A percentile compares a stretch with the other conserved stretches of the same genome.
These are phyloP conservation scores for Sporothrix brunneoviolacea DNA, from an alignment of 2,329 filamentous ascomycete species.

Conservation along the genomic window DNA sequence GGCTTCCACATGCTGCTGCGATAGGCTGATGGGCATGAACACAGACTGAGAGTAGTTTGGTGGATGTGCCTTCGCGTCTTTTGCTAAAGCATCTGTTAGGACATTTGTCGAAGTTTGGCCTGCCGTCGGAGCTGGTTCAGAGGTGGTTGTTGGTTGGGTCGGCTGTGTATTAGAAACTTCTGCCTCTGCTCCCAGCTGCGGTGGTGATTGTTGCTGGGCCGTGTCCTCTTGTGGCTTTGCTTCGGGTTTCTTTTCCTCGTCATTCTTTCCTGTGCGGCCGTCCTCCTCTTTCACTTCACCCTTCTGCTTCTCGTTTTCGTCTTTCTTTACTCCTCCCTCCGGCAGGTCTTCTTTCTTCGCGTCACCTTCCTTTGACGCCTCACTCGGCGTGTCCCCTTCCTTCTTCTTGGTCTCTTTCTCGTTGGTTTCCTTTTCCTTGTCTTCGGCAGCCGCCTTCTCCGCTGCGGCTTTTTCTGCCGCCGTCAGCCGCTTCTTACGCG, in stretches of 20 bases:
- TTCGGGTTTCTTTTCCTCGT: not conserved
- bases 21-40: conserved; percentile 14
- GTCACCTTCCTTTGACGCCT: not conserved
- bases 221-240: not conserved
- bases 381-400: not conserved
- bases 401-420: not conserved
- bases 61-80: not conserved
- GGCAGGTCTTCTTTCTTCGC: not conserved
- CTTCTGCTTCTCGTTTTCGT: not conserved
- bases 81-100: not conserved
- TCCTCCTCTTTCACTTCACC: not conserved
- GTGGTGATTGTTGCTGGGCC: not conserved
- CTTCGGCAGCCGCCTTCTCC: not conserved
- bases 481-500: conserved; percentile 44
- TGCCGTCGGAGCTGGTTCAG: not conserved
- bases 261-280: too few relatives aligned
- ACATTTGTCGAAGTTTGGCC: not conserved
- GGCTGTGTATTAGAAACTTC: not conserved
- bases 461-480: conserved; percentile 20
- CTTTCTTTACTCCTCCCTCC: not conserved
- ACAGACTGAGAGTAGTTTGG: conserved; percentile 3
- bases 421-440: not conserved
- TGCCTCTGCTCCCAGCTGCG: not conserved
- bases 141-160: not conserved
- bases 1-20: not conserved